phyloP scores from a whole-genome alignment of 129 eudicot species.

The Chrysanthemum seticuspe region DNA sequence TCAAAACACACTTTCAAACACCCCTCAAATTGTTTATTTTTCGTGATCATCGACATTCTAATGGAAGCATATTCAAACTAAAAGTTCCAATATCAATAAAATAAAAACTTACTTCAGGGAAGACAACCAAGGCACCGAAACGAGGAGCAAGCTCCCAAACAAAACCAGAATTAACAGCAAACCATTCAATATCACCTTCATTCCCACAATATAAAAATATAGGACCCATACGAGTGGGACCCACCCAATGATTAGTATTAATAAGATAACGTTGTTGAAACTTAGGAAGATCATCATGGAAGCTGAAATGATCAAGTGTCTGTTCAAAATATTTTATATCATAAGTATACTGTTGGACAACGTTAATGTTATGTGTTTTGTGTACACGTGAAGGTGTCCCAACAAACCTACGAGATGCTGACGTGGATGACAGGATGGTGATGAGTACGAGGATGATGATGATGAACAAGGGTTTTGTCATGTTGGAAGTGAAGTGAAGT shows the following conservation, averaged over 20 bases:
- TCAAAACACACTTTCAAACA: no score
- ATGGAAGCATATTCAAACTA: no score
- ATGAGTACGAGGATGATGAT: constrained; percentile 20
- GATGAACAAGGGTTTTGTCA: constrained; percentile 15
- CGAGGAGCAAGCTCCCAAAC: constrained; percentile 85
- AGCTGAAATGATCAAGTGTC: constrained; percentile 75
- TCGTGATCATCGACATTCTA: no score
- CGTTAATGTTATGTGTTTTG: constrained; percentile 20
- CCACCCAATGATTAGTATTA: constrained; percentile 67
- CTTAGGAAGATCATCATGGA: constrained; percentile 51
- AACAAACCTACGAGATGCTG: constrained; percentile 14
- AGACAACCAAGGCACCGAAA: constrained; percentile 76
- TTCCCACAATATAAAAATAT: constrained; percentile 92
- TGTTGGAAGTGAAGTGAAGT: constrained; percentile 14
- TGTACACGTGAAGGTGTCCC: constrained; percentile 34
- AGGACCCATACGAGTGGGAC: constrained; percentile 55
- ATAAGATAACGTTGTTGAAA: constrained; percentile 81
- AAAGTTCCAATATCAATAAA: no score
- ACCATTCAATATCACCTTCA: constrained; percentile 94
- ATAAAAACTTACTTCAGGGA: constrained; percentile 60
- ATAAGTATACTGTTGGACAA: constrained; percentile 40
- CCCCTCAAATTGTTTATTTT: no score
- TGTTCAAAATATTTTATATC: constrained; percentile 62
- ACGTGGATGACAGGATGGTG: constrained; percentile 8
- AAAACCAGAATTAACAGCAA: constrained; percentile 79